Evolutionary conservation across 2,329 filamentous ascomycete genomes (phyloP).

Genomic region (Nothophaeocryptopus gaeumannii): DNA sequence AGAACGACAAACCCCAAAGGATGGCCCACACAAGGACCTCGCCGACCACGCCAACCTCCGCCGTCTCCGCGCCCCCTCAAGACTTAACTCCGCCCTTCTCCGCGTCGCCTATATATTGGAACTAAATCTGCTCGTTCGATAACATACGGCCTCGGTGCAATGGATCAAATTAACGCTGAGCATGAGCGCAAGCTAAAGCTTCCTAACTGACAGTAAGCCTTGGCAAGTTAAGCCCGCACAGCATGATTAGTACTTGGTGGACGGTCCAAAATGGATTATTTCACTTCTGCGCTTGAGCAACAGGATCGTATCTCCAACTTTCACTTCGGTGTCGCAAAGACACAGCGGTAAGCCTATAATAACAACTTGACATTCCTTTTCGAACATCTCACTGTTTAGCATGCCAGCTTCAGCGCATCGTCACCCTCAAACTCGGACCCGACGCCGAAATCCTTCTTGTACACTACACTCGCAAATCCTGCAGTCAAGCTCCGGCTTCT

Average conservation of each 20-base stretch:
- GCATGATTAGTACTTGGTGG: constrained; percentile 1
- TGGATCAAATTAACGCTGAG: background rate
- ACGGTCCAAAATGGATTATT: background rate
- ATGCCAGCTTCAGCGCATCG: background rate
- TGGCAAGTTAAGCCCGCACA: constrained; percentile 1
- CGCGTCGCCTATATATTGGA: background rate
- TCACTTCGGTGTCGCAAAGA: background rate
- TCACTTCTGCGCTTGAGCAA: background rate
- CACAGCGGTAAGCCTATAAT: too few relatives aligned
- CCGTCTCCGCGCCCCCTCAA: background rate
- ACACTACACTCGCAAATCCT: constrained; percentile 9
- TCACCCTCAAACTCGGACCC: constrained; percentile 1
- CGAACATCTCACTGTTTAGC: too few relatives aligned
- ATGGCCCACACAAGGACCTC: too few relatives aligned
- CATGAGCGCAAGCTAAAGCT: too few relatives aligned
- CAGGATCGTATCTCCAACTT: background rate
- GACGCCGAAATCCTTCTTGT: background rate
- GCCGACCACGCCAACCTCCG: too few relatives aligned
- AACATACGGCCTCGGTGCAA: constrained; percentile 1
- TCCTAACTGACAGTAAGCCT: background rate
- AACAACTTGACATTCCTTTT: too few relatives aligned
- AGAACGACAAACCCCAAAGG: too few relatives aligned
- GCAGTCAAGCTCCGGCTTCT: background rate
- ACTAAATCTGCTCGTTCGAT: background rate
- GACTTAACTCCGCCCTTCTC: background rate